Conservation (phyloP, 2,329 filamentous ascomycete genomes). For the Cladosporium phlei region DNA sequence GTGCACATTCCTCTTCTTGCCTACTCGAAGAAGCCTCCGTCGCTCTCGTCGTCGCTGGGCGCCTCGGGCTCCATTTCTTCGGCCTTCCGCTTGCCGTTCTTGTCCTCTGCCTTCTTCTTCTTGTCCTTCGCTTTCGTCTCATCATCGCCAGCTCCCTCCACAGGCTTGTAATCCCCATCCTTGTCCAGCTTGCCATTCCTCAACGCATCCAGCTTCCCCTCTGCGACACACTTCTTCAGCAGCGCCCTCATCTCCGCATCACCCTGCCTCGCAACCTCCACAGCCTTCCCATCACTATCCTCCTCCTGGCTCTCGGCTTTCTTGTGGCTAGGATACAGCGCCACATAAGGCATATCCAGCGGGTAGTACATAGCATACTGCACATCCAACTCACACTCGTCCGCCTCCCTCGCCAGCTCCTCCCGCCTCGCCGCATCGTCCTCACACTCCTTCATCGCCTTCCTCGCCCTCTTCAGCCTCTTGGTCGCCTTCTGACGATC, state of each 20-base stretch:
- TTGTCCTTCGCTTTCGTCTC: slow-evolving; percentile 3
- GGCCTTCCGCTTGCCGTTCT: slow-evolving; percentile 16
- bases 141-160: slow-evolving; percentile 1
- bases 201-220: slow-evolving; percentile 53
- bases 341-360: slow-evolving; percentile 64
- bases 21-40: slow-evolving; percentile 35
- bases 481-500: slow-evolving; percentile 72
- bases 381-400: slow-evolving; percentile 62
- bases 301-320: slow-evolving; percentile 30
- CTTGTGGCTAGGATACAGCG: slow-evolving; percentile 42
- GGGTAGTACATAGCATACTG: slow-evolving; percentile 72
- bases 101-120: not conserved
- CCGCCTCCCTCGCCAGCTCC: slow-evolving; percentile 20
- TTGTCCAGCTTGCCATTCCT: slow-evolving; percentile 47
- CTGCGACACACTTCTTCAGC: slow-evolving; percentile 60
- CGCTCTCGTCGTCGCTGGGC: slow-evolving; percentile 32
- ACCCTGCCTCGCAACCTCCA: slow-evolving; percentile 35
- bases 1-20: not conserved
- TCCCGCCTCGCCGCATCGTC: slow-evolving; percentile 32
- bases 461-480: slow-evolving; percentile 60
- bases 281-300: slow-evolving; percentile 24
- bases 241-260: slow-evolving; percentile 61
- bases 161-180: slow-evolving; percentile 10
- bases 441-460: slow-evolving; percentile 49
- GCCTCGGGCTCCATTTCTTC: slow-evolving; percentile 14